phyloP scores from a whole-genome alignment of 1,284 basidiomycete species.

The Cutaneotrichosporon sp. region DNA sequence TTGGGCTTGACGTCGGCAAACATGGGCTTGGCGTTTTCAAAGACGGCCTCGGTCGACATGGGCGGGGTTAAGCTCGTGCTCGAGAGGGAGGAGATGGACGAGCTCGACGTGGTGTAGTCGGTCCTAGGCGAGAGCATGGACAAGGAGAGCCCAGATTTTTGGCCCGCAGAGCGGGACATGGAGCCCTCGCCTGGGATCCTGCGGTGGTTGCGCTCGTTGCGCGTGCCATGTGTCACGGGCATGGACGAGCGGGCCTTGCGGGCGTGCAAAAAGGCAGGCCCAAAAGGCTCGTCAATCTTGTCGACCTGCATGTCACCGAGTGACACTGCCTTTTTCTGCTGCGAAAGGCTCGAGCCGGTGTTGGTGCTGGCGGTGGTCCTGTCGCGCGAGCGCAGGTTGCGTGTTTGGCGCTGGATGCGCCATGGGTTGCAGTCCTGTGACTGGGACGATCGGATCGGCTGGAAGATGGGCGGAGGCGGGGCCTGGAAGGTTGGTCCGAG shows the following conservation, averaged over 20 bases:
- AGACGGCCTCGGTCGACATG: conserved; percentile 24
- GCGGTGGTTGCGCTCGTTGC: conserved; percentile 4
- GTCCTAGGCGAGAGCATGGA: conserved; percentile 31
- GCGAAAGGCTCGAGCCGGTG: neutral
- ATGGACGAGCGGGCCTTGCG: conserved; percentile 16
- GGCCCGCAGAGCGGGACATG: conserved; percentile 45
- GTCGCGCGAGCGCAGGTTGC: neutral
- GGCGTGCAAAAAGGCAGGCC: conserved; percentile 16
- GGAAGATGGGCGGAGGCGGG: conserved; percentile 29
- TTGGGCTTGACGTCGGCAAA: conserved; percentile 49
- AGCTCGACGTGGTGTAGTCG: conserved; percentile 38
- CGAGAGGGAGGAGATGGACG: conserved; percentile 38
- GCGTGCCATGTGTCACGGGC: conserved; percentile 1
- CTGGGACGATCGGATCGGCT: conserved; percentile 28
- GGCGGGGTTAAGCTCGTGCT: conserved; percentile 30
- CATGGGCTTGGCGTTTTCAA: conserved; percentile 24
- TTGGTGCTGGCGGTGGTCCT: too few relatives aligned
- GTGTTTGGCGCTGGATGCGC: conserved; percentile 6
- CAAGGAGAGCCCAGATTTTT: conserved; percentile 45
- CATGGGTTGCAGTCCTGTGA: conserved; percentile 30
- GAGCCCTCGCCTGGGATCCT: conserved; percentile 15
- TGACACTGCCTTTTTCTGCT: conserved; percentile 41
- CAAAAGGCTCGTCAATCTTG: conserved; percentile 38
- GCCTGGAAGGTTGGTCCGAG: conserved; percentile 2
- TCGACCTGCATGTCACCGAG: conserved; percentile 36